phyloP scores from a whole-genome alignment of 106 monocot genomes.

The Acorus calamus region DNA sequence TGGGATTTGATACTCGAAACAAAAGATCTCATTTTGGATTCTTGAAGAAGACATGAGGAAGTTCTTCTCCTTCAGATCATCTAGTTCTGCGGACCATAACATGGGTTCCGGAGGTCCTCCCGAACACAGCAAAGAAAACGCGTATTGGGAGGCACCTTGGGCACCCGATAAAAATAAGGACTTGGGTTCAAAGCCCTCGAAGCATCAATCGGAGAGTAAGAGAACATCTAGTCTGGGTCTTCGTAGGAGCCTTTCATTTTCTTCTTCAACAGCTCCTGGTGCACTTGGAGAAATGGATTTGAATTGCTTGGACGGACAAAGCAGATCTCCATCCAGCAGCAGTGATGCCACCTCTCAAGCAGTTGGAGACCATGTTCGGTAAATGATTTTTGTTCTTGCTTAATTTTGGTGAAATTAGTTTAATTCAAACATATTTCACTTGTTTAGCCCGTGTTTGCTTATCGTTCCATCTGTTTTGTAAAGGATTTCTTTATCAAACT shows the following conservation, averaged over 20 bases:
- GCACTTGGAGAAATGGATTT: constrained; percentile 10
- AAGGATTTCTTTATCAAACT: too few species aligned
- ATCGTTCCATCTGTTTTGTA: too few species aligned
- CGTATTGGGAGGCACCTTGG: neutral
- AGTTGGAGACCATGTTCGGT: constrained; percentile 4
- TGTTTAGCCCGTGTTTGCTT: too few species aligned
- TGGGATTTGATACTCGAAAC: too few species aligned
- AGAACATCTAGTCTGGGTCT: constrained; percentile 17
- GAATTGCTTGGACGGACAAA: neutral
- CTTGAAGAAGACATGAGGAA: constrained; percentile 27
- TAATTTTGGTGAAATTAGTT: neutral
- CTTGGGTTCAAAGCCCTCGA: constrained; percentile 1
- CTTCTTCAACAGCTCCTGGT: constrained; percentile 19
- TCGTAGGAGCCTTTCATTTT: constrained; percentile 55
- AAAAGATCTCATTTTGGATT: neutral
- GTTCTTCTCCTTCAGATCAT: constrained; percentile 38
- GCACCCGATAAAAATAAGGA: constrained; percentile 12
- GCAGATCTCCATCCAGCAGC: constrained; percentile 13
- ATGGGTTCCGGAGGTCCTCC: constrained; percentile 2
- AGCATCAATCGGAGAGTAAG: constrained; percentile 4
- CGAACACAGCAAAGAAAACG: constrained; percentile 2
- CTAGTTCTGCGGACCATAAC: constrained; percentile 15
- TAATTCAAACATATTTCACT: too few species aligned
- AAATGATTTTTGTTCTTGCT: constrained; percentile 3
- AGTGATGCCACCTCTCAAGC: constrained; percentile 10